Conservation (phyloP, 2,329 filamentous ascomycete genomes). For the Calonectria pseudoreteaudii region DNA sequence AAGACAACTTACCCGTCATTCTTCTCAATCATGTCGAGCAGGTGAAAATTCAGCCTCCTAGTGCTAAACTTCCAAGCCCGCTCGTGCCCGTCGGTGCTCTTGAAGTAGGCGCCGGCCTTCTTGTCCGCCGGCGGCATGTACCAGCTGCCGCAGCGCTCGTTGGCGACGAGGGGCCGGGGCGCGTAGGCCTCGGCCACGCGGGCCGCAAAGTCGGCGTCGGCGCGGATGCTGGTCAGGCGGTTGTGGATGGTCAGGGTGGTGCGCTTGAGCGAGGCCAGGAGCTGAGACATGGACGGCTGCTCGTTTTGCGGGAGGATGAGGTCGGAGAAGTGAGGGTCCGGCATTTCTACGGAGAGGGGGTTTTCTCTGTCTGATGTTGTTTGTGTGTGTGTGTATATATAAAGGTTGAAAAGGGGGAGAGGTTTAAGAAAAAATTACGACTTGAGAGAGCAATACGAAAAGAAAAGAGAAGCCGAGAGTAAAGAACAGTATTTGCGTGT, state of each 20-base stretch:
- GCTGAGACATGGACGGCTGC: slow-evolving; percentile 78
- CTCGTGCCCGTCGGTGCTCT: slow-evolving; percentile 95
- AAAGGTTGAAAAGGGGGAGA: not conserved
- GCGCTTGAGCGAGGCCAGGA: slow-evolving; percentile 78
- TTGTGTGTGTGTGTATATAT: not conserved
- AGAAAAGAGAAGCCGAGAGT: no score
- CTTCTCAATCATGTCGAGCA: slow-evolving; percentile 75
- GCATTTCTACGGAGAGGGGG: slow-evolving; percentile 26
- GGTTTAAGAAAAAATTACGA: no score
- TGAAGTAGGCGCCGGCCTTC: slow-evolving; percentile 88
- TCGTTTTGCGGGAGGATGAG: slow-evolving; percentile 65
- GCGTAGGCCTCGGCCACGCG: slow-evolving; percentile 65
- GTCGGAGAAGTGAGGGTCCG: slow-evolving; percentile 50
- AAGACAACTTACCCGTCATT: slow-evolving; percentile 70
- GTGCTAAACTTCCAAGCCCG: slow-evolving; percentile 92
- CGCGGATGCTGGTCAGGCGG: slow-evolving; percentile 81
- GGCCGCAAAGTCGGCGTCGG: slow-evolving; percentile 81
- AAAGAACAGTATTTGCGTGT: not conserved
- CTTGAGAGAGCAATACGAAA: not conserved
- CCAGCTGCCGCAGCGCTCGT: slow-evolving; percentile 97
- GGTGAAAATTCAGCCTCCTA: slow-evolving; percentile 84
- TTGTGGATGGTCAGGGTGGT: slow-evolving; percentile 84
- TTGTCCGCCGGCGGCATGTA: slow-evolving; percentile 79
- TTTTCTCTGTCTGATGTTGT: not conserved
- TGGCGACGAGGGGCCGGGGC: slow-evolving; percentile 81